Conservation (phyloP, 495 filamentous ascomycete genomes). For the Baudoinia panamericana region DNA sequence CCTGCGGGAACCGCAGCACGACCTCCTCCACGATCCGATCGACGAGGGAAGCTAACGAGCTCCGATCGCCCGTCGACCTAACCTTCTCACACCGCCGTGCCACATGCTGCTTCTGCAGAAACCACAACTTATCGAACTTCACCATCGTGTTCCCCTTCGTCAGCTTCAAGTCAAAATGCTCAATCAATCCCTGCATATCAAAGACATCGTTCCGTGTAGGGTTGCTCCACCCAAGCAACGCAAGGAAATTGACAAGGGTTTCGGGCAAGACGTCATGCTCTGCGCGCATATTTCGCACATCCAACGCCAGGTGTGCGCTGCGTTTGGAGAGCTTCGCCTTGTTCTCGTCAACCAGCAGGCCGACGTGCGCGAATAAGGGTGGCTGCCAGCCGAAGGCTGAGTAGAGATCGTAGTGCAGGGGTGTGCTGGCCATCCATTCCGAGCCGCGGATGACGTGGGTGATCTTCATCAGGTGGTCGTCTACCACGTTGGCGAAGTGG, state of each 20-base stretch:
- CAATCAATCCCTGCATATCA: slow-evolving; percentile 51
- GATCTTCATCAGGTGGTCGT: slow-evolving; percentile 88
- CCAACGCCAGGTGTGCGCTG: slow-evolving; percentile 41
- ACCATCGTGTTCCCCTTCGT: slow-evolving; percentile 83
- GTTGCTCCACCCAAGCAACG: slow-evolving; percentile 78
- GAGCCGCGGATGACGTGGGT: slow-evolving; percentile 87
- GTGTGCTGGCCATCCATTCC: slow-evolving; percentile 92
- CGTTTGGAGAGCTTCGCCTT: slow-evolving; percentile 86
- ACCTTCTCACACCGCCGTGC: slow-evolving; percentile 11
- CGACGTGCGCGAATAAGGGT: slow-evolving; percentile 77
- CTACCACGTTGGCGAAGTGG: slow-evolving; percentile 92
- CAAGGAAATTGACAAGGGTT: slow-evolving; percentile 68
- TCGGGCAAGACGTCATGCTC: slow-evolving; percentile 54
- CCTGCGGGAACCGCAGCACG: slow-evolving; percentile 11
- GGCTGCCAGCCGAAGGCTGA: slow-evolving; percentile 78
- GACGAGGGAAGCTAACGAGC: slow-evolving; percentile 36
- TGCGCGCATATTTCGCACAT: slow-evolving; percentile 55
- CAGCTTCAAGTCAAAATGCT: slow-evolving; percentile 67
- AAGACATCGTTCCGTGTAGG: slow-evolving; percentile 52
- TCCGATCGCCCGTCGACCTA: slow-evolving; percentile 18
- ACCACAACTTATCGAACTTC: slow-evolving; percentile 63
- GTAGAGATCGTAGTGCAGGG: slow-evolving; percentile 77
- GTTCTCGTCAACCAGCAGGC: slow-evolving; percentile 61
- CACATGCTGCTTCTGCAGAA: slow-evolving; percentile 64
- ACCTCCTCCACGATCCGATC: slow-evolving; percentile 24